Base-by-base conservation (phyloP, 768 basidiomycete genomes). In the Russula griseocarnosa region DNA sequence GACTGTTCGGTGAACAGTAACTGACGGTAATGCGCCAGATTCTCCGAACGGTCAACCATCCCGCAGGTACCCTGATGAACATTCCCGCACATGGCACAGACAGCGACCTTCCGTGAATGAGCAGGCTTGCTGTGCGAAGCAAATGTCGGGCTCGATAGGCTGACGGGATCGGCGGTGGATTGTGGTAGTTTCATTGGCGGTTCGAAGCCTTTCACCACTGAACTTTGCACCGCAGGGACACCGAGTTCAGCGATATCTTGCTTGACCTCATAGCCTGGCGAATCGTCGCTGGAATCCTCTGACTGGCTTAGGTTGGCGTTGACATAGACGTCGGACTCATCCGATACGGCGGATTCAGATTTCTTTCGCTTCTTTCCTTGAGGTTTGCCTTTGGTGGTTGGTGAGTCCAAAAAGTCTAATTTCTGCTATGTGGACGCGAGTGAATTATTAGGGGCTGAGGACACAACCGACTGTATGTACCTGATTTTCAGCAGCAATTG, bases 21-120 rank as follows among this genome's bases (percentile, higher is more conserved):
- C 52, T 81, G 78, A 50, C 90, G 82, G 69, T 84, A 91, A 68
- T 88, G 84, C 14, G 83, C 81, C 24, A 92, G 77, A 71, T 90
- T 83, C 61, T 83, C 79, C 20, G 87, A 83, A 55, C 75, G 78
- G 26, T 85, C 79, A 8, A 82, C 83, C 90, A 92, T 89, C 26
- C 70, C 71, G 70, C 90, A 92, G 11, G 69, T 67, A 32, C 79
- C 79, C 53, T 74, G 73, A 58, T 69, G 68, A 11, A 62, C 67
- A 20, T 65, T 68, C 42, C 82, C 83, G 72, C 90, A 93, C 22
- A 93, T 75, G 11, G 86, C 83, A 71, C 90, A 92, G 22, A 61
- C 40, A 51, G 61, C 66, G 51, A 62, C 28, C 49, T 67, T 67
- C 49, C 68, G 67, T 50, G n/a, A 28, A 36, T 54, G 30, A 38